Base-by-base conservation (phyloP, 345 rosid species). In the Microcos paniculata region DNA sequence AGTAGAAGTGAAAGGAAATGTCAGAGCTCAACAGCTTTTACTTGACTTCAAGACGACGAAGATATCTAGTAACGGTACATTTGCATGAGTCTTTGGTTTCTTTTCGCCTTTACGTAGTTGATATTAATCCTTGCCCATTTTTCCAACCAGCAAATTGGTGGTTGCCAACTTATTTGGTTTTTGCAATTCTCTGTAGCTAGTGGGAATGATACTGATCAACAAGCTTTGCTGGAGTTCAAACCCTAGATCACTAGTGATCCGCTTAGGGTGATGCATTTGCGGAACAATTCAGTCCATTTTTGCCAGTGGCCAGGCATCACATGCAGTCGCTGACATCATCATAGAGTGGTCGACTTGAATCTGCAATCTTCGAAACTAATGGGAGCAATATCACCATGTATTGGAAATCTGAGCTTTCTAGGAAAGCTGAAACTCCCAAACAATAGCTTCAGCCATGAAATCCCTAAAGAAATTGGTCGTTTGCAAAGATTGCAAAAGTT, bases 381-480 rank as follows among this genome's bases (percentile, higher is more conserved):
- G 4, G 81, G 81, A 0, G 12, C 33, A 0, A 10, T 79, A 4
- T 33, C 67, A 28, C 73, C 56, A 18, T 42, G 23, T 13, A 28
- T 74, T 4, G 78, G 75, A 40, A 74, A 79, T 40, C 63, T 77
- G 12, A 68, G 11, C 11, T 9, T 65, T 46, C 62, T 81, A 2
- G 40, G 31, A 9, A 51, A 1, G 19, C 10, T 81, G 7, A 46
- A 38, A 11, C 70, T 81, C 10, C 12, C 23, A 1, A 19, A 42
- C 66, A 81, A 81, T 24, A 57, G 14, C 62, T 62, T 81, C 43
- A 8, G 11, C 16, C 26, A 42, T 1, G 18, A 64, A 23, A 56
- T 81, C 4, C 84, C 84, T 13, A 70, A 18, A 9, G 73, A 78
- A 43, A 42, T 81, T 14, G 81, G 81, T 4, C 33, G 33, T 28